Base-by-base conservation (phyloP, 768 basidiomycete genomes). In the Tylopilus cervinicoccineus region DNA sequence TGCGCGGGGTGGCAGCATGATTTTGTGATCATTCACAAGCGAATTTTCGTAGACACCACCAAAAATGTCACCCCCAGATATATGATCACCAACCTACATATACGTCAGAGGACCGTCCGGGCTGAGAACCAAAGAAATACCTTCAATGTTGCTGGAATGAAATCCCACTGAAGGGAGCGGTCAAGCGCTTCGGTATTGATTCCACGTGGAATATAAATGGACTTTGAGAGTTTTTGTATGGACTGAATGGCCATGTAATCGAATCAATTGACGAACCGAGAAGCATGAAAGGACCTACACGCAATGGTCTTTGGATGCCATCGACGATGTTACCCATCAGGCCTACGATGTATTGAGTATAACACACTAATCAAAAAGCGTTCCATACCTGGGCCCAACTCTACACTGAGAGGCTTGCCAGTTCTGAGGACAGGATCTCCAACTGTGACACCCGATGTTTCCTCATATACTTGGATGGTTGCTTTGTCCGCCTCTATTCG, bases 321-420 rank as follows among this genome's bases (percentile, higher is more conserved):
- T 97, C 94, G 58, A 95, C 93, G 61, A 99, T 99, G 68, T 99
- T 98, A n/a, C 84, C 85, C 96, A 99, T 98, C 50, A 99, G 73
- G 58, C 96, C 95, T 96, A 50, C 2, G 37, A 23, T 11, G 31
- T 14, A 14, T 45, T 56, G 36, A 52, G 42, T 45, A 52, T 8
- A 14, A 33, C 22, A 38, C 11, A 11, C 9, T 12, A 44, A 6
- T 16, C 38, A 44, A 38, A 22, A 28, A 8, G 10, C 31, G 11
- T 38, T 38, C 67, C 78, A 48, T 63, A 93, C 94, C 95, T 62
- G 96, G 96, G 28, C 96, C 96, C 33, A 99, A 79, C 69, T 99
- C 96, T 50, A 98, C 96, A 66, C 90, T 93, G 47, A 99, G 80
- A 26, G 96, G 96, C 68, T 99, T 99, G 38, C 95, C 96, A 24